Conservation (phyloP, 2,329 filamentous ascomycete genomes). For the Cladorrhinum sp. region DNA sequence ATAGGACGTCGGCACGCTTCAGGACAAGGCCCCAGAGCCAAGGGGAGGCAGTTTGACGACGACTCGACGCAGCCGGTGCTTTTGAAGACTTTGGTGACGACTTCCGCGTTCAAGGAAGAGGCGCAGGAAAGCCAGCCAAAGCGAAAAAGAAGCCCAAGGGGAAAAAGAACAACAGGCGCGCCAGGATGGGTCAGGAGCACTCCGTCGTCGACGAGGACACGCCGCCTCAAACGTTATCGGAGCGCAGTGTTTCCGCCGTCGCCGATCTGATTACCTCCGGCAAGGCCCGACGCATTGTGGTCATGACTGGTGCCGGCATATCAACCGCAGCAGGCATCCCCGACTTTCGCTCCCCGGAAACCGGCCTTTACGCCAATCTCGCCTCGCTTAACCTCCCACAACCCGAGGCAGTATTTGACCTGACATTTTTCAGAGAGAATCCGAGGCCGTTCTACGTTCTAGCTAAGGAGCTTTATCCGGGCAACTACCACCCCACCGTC, state of each 20-base stretch:
- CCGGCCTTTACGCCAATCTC: conserved; percentile 90
- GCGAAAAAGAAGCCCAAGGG: conserved; percentile 17
- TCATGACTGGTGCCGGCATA: conserved; percentile 90
- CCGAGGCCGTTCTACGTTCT: conserved; percentile 90
- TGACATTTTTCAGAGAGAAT: conserved; percentile 79
- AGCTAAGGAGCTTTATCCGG: conserved; percentile 88
- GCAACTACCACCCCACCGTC: conserved; percentile 82
- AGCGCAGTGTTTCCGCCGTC: conserved; percentile 68
- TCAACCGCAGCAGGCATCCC: conserved; percentile 76
- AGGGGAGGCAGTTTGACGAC: conserved; percentile 12
- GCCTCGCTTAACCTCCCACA: conserved; percentile 80
- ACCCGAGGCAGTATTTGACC: conserved; percentile 92
- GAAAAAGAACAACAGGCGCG: conserved; percentile 6
- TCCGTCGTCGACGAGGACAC: conserved; percentile 67
- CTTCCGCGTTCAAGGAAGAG: conserved; percentile 21
- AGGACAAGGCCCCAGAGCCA: neutral
- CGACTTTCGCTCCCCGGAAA: conserved; percentile 91
- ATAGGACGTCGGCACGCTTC: conserved; percentile 5
- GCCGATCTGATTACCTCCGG: conserved; percentile 77
- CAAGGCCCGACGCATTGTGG: conserved; percentile 67
- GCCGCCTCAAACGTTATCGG: conserved; percentile 61
- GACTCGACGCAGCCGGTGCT: conserved; percentile 1
- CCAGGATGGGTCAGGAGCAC: conserved; percentile 82
- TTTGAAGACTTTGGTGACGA: conserved; percentile 16
- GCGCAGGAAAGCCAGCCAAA: neutral